Evolutionary conservation across 1,284 basidiomycete species (phyloP).

Genomic region (Ceratobasidium sp.): DNA sequence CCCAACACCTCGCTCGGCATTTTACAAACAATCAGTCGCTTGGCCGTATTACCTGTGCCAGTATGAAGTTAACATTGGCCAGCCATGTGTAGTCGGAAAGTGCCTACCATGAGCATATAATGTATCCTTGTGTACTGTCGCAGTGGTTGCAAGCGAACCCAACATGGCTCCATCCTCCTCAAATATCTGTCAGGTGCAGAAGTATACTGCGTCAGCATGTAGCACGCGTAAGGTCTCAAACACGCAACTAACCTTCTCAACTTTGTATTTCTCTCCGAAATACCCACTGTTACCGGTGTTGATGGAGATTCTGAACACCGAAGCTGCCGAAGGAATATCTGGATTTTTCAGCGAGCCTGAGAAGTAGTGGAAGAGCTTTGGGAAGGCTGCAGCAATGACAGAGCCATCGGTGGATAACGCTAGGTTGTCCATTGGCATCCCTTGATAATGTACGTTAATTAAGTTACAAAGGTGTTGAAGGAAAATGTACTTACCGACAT

Average conservation of each 20-base stretch:
- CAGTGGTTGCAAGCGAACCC: slow-evolving; percentile 22
- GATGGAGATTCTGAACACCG: slow-evolving; percentile 65
- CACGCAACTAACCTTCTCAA: slow-evolving; percentile 65
- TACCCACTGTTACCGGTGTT: slow-evolving; percentile 67
- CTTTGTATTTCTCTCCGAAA: slow-evolving; percentile 72
- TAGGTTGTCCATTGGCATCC: slow-evolving; percentile 19
- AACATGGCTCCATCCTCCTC: slow-evolving; percentile 29
- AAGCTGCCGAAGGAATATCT: slow-evolving; percentile 59
- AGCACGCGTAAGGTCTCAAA: slow-evolving; percentile 62
- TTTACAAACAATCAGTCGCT: slow-evolving; percentile 26
- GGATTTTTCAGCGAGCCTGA: slow-evolving; percentile 61
- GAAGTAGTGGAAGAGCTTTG: slow-evolving; percentile 53
- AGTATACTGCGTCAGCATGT: background rate
- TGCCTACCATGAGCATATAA: slow-evolving; percentile 24
- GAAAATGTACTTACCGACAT: slow-evolving; percentile 58
- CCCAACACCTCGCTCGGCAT: background rate
- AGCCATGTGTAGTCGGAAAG: too few species aligned
- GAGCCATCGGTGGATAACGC: slow-evolving; percentile 51
- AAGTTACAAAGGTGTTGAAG: background rate
- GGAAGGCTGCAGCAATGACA: slow-evolving; percentile 58
- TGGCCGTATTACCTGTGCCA: slow-evolving; percentile 3
- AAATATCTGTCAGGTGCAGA: slow-evolving; percentile 14
- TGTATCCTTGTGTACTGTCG: background rate
- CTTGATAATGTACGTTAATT: background rate
- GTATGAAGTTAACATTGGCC: background rate